Conservation (phyloP, 208 protist species). For the Acanthamoeba sp. region DNA sequence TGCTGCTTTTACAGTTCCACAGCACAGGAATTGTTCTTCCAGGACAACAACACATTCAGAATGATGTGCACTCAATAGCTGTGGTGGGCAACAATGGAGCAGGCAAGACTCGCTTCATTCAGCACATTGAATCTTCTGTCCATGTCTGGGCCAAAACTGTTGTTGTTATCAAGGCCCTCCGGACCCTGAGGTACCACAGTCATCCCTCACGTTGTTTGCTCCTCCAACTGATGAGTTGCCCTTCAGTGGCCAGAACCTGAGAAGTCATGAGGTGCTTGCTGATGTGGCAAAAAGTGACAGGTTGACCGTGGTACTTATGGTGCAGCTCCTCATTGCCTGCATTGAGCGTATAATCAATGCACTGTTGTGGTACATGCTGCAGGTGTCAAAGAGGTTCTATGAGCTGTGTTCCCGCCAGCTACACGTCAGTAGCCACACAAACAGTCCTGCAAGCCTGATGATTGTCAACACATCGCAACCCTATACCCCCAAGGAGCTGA, state of each 20-base stretch:
- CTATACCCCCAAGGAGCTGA: neutral
- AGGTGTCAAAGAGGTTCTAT: neutral
- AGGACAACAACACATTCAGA: neutral
- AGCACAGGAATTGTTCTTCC: neutral
- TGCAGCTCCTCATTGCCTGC: neutral
- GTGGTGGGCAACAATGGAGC: constrained; percentile 11
- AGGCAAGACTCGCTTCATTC: neutral
- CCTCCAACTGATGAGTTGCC: neutral
- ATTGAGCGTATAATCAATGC: neutral
- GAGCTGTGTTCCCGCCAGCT: neutral
- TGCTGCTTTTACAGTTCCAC: neutral
- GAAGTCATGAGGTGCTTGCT: no score
- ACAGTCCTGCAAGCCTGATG: neutral
- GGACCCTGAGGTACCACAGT: neutral
- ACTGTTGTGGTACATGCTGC: neutral
- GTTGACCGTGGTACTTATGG: neutral
- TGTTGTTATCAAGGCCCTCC: neutral
- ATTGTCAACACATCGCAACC: neutral
- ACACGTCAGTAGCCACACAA: neutral
- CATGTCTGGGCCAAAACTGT: neutral
- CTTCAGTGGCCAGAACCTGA: no score
- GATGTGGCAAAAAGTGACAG: no score
- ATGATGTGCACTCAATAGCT: constrained; percentile 18
- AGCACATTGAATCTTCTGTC: neutral
- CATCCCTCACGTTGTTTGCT: neutral